A percentile compares a stretch with the other conserved stretches of the same genome.
Evolutionary conservation across 2,329 filamentous ascomycete genomes (phyloP).

Genomic region (Delphinella strobiligena): DNA sequence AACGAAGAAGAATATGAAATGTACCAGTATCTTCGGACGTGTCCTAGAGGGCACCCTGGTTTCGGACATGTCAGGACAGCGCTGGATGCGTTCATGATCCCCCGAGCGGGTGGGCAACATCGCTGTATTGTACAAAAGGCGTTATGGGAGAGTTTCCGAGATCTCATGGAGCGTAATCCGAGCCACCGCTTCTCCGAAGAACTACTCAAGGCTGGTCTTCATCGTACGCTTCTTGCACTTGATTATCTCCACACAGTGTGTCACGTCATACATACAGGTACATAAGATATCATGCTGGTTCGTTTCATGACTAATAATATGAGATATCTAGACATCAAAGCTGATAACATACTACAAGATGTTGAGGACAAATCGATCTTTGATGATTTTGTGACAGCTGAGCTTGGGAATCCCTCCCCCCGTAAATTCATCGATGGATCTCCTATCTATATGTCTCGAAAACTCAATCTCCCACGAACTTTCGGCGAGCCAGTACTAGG

Average conservation of each 20-base stretch:
- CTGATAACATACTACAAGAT: conserved; percentile 29
- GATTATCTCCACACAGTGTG: conserved; percentile 31
- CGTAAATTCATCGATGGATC: conserved; percentile 22
- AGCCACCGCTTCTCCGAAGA: conserved; percentile 25
- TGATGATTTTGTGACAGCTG: conserved; percentile 21
- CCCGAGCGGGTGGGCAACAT: conserved; percentile 20
- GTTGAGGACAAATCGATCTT: conserved; percentile 26
- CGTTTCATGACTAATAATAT: neutral
- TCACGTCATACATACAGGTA: conserved; percentile 31
- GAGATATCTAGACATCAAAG: conserved; percentile 21
- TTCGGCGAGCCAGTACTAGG: conserved; percentile 24
- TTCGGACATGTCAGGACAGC: conserved; percentile 19
- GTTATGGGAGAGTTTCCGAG: conserved; percentile 29
- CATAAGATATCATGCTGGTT: neutral
- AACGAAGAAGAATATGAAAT: conserved; percentile 13
- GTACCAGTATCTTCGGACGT: conserved; percentile 12
- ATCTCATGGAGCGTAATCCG: conserved; percentile 27
- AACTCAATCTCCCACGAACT: conserved; percentile 20
- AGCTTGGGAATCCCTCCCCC: conserved; percentile 25
- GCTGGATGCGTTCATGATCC: conserved; percentile 21
- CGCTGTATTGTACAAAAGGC: conserved; percentile 26
- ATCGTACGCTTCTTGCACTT: conserved; percentile 28
- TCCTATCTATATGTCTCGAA: conserved; percentile 25
- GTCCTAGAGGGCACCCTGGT: conserved; percentile 18
- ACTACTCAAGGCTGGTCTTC: conserved; percentile 26